Base-by-base conservation (phyloP, 2,329 filamentous ascomycete species). In the Corniculantispora saksenae region DNA sequence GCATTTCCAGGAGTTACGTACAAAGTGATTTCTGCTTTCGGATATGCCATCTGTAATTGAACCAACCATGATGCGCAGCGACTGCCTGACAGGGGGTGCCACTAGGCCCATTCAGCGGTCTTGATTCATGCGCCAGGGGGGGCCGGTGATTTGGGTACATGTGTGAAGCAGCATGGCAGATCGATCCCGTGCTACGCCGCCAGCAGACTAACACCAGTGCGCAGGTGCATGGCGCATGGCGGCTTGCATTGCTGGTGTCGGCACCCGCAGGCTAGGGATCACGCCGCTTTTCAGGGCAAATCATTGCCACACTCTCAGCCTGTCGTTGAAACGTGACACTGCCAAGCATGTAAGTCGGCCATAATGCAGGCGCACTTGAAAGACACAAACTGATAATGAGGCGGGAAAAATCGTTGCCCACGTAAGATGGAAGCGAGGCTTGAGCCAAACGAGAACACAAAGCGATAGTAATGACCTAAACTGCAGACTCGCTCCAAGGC, bases 181-280 rank as follows among this genome's bases (percentile, higher is more conserved):
- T 64, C 48, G 63, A 64, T 64, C 63, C 63, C 63, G 63, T 64
- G 63, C 63, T 23, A 54, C 63, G 48, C 38, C 59, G 40, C 43
- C 61, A 57, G 43, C 13, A 38, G 27, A 56, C 40, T 35, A 63
- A 47, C n/a, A 45, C 51, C 35, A n/a, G 8, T 10, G 17, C 1
- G 48, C 35, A 40, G 48, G 32, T 54, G 48, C 23, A 50, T 54
- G 59, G 38, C 61, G 29, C 61, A 57, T 63, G 43, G 53, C 43
- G 29, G 29, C 51, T 38, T 50, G 40, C 25, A 48, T 62, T 40
- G 29, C 12, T 63, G 51, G 23, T 38, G 51, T 62, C 43, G 53
- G 40, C 29, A 25, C 25, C 51, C 61, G 51, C 61, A 56, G 35
- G 35, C 50, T 47, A 35, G 60, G 50, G 19, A 55, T 48, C 40